phyloP scores from a whole-genome alignment of 2,329 filamentous ascomycete genomes.

The Ascochyta fabae region DNA sequence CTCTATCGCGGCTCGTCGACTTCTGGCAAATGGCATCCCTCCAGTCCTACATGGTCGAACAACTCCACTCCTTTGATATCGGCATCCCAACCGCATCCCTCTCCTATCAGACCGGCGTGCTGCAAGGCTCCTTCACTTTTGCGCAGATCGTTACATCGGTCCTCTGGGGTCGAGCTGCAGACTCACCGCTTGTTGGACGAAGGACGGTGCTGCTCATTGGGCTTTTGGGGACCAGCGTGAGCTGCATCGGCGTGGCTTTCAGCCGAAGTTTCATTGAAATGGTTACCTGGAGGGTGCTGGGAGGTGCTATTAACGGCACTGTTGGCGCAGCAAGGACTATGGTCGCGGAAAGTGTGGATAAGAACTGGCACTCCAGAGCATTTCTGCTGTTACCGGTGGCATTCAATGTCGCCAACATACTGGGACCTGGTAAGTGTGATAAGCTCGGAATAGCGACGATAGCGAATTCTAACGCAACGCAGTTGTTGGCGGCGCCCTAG shows the following conservation, averaged over 20 bases:
- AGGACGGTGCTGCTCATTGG: slow-evolving; percentile 9
- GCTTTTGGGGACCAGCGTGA: slow-evolving; percentile 4
- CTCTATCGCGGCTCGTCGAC: slow-evolving; percentile 51
- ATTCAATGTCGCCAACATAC: no score
- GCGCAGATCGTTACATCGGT: slow-evolving; percentile 53
- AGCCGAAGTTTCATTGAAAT: not conserved
- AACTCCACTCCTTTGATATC: slow-evolving; percentile 51
- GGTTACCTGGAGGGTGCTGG: no score
- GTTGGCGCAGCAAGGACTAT: no score
- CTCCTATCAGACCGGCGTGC: slow-evolving; percentile 51
- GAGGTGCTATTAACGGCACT: no score
- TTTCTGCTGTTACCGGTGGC: no score
- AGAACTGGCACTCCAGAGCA: no score
- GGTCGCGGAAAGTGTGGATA: no score
- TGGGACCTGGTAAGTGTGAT: no score
- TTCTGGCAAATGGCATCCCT: slow-evolving; percentile 55
- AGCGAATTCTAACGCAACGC: no score
- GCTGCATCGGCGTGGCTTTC: slow-evolving; percentile 10
- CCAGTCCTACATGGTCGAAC: slow-evolving; percentile 54
- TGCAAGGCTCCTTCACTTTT: slow-evolving; percentile 52
- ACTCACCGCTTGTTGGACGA: slow-evolving; percentile 50
- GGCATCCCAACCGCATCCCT: slow-evolving; percentile 56
- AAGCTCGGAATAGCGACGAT: no score
- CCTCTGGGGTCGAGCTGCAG: slow-evolving; percentile 51
- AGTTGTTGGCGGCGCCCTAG: no score